Base-by-base conservation (phyloP, 2,329 filamentous ascomycete genomes). In the Botrytis sinoallii region DNA sequence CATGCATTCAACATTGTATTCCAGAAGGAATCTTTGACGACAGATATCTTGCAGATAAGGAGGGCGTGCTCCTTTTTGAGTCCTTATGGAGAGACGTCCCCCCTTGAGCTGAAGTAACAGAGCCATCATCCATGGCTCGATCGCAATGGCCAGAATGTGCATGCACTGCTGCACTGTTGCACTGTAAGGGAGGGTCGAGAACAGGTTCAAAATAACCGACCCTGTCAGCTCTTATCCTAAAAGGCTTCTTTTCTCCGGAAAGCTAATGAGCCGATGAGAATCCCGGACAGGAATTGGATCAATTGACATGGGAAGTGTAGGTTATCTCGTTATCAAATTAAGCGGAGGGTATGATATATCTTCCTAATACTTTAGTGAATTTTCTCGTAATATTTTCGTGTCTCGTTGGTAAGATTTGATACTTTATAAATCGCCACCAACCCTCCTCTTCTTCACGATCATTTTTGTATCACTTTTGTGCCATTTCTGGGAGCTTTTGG, bases 161-260 rank as follows among this genome's bases (percentile, higher is more conserved):
- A n/a, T 67, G 64, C 20, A 66, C 63, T 64, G 38, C 12, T 22
- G 42, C 14, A 44, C 10, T 25, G 22, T 52, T 22, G 42, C 14
- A 44, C 10, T 25, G 22, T 52, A 38, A 67, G 44, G 32, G 42
- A 67, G 52, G 32, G 65, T 40, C 35, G 38, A 69, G 66, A 16
- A 69, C 25, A 52, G n/a, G 35, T 57, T 32, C 48, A 29, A 69
- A 69, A 25, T 69, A 69, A 57, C 35, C 38, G 48, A 68, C 66
- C 66, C 66, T 57, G 66, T 57, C 48, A 57, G 29, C 14, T 55
- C 22, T 67, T 48, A 55, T 29, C 32, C 46, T 25, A 67, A 55
- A 40, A 20, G 20, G 20, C 25, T 12, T 52, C 22, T 55, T 68
- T 38, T 42, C 52, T 68, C 52, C 65, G 46, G 46, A 55, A 55